Evolutionary conservation across 78 protist genomes (phyloP).

Genomic region (Emiliania huxleyi): DNA sequence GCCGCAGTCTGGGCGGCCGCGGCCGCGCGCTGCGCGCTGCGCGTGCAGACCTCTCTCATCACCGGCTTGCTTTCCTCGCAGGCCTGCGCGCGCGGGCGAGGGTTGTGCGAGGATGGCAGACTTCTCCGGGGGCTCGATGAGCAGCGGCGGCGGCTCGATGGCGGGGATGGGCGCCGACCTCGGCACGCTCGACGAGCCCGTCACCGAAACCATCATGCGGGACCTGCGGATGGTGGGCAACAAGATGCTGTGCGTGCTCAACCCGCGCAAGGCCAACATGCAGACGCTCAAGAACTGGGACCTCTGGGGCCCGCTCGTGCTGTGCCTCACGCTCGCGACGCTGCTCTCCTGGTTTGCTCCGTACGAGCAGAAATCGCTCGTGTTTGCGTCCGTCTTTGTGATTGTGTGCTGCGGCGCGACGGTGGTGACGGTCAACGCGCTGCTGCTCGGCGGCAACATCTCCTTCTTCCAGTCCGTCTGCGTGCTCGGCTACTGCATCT

Average conservation of each 20-base stretch:
- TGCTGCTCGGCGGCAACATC: conserved; percentile 82
- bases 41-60: too few species aligned
- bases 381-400: conserved; percentile 84
- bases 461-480: conserved; percentile 92
- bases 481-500: conserved; percentile 92
- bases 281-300: conserved; percentile 50
- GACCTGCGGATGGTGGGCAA: conserved; percentile 58
- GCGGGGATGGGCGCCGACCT: too few species aligned
- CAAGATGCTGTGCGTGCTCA: conserved; percentile 73
- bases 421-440: conserved; percentile 83
- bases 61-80: too few species aligned
- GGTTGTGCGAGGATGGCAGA: too few species aligned
- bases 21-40: too few species aligned
- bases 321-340: conserved; percentile 77
- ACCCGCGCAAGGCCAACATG: conserved; percentile 16
- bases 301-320: conserved; percentile 89
- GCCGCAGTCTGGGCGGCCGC: too few species aligned
- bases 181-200: conserved; percentile 79
- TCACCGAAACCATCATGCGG: conserved; percentile 60
- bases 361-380: conserved; percentile 64
- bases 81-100: too few species aligned
- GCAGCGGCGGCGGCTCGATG: too few species aligned
- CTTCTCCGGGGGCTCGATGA: too few species aligned
- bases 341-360: conserved; percentile 9
- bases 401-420: conserved; percentile 87